These are phyloP conservation scores for Ogataea polymorpha DNA, from an alignment of 805 yeast genomes.

Conservation along the genomic window DNA sequence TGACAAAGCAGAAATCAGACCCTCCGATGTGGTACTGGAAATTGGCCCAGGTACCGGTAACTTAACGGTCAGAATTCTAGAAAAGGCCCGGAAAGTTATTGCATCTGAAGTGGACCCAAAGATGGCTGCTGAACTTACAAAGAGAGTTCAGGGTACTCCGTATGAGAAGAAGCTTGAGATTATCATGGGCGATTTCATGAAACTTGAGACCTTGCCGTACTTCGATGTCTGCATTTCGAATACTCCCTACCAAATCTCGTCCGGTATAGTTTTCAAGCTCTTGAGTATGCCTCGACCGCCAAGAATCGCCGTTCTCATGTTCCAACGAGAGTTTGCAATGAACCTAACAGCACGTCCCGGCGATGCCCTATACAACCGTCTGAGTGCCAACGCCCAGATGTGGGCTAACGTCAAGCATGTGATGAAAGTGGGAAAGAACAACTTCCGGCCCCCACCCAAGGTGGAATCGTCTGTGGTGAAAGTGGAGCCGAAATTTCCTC, in stretches of 20 bases:
- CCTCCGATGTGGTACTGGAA: slow-evolving; percentile 89
- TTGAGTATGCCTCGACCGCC: slow-evolving; percentile 93
- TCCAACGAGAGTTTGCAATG: slow-evolving; percentile 95
- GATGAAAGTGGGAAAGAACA: slow-evolving; percentile 96
- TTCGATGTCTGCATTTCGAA: slow-evolving; percentile 95
- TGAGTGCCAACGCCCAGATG: slow-evolving; percentile 97
- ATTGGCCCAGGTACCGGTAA: slow-evolving; percentile 99
- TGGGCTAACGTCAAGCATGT: slow-evolving; percentile 99
- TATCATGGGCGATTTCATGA: slow-evolving; percentile 92
- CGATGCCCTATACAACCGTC: slow-evolving; percentile 86
- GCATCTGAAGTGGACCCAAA: slow-evolving; percentile 99
- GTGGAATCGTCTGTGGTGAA: slow-evolving; percentile 96
- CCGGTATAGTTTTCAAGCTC: slow-evolving; percentile 91
- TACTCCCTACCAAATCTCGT: slow-evolving; percentile 96
- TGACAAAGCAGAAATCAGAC: slow-evolving; percentile 89
- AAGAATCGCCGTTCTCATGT: slow-evolving; percentile 91
- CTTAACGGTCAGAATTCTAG: slow-evolving; percentile 86
- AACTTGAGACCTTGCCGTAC: slow-evolving; percentile 82
- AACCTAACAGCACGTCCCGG: slow-evolving; percentile 95
- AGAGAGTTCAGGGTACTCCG: slow-evolving; percentile 97
- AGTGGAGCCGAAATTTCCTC: slow-evolving; percentile 85
- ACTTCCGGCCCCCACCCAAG: slow-evolving; percentile 97
- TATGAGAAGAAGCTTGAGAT: slow-evolving; percentile 88
- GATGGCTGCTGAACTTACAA: slow-evolving; percentile 98
- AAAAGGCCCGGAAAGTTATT: slow-evolving; percentile 88